Evolutionary conservation across 2,329 filamentous ascomycete species (phyloP), one percentile per base, ranked within the genome.

Genomic region (Neospermospora avenae): DNA sequence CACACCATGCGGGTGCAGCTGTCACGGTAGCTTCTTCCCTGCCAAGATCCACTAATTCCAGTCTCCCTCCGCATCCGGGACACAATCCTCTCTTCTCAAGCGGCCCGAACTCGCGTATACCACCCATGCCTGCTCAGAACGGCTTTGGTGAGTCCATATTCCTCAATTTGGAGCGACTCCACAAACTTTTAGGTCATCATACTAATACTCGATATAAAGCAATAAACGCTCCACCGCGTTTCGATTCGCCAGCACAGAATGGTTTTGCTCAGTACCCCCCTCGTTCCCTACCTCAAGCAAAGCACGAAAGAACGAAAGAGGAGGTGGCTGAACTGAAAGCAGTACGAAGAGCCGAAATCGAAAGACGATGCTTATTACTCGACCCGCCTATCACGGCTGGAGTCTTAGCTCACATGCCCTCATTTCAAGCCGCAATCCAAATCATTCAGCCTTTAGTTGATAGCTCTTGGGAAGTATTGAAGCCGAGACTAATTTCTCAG

Each of bases 401-500:
- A 65, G 78, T 89, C 44, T 77, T 93, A 59, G 81, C 81, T 58
- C 85, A 88, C 69, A 89, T 91, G 74, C 82, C 88, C 49, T 85
- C 88, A 1, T 93, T 91, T 72, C 84, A 88, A 69, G 88, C 87
- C 39, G 86, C 90, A 31, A 81, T 89, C 48, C 84, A 90, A 64
- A 88, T 91, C 39, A 82, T 83, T 10, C 80, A 83, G 24, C 85
- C 86, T 20, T 77, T 93, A 67, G 86, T 84, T 64, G 87, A 91
- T 61, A 77, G 79, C 57, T 84, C 86, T 3, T 93, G 89, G 90
- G 81, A 84, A 54, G 75, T 87, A 55, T 77, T 93, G 37, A 84
- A 85, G 67, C 84, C 86, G 52, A 84, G 86, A 61, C 77, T 93
- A 14, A 74, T 90, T 35, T 80, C 82, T 22, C 88, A 92, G 72